Evolutionary conservation across 345 rosid species (phyloP).

Genomic region (Pistacia integerrima): DNA sequence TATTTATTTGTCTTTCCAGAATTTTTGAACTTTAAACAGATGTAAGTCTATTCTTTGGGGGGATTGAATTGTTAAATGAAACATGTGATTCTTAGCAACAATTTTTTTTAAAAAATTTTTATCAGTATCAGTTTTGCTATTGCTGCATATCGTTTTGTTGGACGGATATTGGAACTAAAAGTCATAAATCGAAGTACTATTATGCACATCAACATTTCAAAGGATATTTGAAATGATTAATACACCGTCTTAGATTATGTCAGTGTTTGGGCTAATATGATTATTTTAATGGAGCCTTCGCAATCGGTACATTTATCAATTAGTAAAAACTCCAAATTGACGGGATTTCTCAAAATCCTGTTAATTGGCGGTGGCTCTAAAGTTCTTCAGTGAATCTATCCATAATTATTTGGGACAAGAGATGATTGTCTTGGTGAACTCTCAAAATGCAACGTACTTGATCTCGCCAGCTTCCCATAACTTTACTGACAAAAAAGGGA

Average conservation of each 20-base stretch:
- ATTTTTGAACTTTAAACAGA: constrained; percentile 1
- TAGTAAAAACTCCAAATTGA: no score
- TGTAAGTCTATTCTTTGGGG: constrained; percentile 10
- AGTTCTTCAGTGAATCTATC: not conserved
- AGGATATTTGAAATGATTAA: not conserved
- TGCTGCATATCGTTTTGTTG: not conserved
- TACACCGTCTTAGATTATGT: not conserved
- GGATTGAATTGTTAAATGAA: not conserved
- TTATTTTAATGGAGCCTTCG: no score
- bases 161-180: not conserved
- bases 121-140: not conserved
- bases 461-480: not conserved
- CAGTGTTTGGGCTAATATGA: no score
- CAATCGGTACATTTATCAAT: no score
- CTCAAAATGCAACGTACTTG: not conserved
- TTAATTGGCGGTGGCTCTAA: not conserved
- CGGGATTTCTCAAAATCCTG: no score
- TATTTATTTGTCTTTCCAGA: not conserved
- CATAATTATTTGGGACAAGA: not conserved
- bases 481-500: constrained; percentile 11
- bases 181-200: not conserved
- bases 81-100: not conserved
- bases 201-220: not conserved
- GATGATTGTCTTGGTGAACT: not conserved
- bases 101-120: not conserved